A percentile compares a stretch with the other conserved stretches of the same genome.
These are phyloP conservation scores for Agrostemma githago DNA, from an alignment of 148 eudicot species.

Conservation along the genomic window DNA sequence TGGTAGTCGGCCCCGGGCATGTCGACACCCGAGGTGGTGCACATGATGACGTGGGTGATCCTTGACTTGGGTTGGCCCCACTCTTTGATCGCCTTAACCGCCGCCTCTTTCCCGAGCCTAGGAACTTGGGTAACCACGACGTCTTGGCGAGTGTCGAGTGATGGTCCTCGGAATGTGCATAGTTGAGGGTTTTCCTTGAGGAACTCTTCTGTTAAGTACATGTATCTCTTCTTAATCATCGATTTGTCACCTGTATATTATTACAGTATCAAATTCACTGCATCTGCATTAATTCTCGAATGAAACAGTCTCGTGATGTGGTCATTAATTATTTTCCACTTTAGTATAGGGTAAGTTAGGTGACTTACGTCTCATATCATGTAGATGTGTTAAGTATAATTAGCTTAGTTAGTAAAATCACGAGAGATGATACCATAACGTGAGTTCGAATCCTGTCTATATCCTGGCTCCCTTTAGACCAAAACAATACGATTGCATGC, in stretches of 20 bases:
- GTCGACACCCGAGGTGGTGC: slow-evolving; percentile 29
- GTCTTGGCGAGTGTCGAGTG: slow-evolving; percentile 19
- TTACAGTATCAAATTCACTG: no score
- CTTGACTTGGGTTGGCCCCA: slow-evolving; percentile 32
- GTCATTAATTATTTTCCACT: no score
- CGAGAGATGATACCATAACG: no score
- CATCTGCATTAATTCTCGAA: no score
- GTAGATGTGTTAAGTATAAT: no score
- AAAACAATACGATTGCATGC: no score
- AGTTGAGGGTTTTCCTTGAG: background rate
- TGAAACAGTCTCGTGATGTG: no score
- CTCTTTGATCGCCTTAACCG: slow-evolving; percentile 20
- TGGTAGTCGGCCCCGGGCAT: slow-evolving; percentile 35
- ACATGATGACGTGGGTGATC: slow-evolving; percentile 27
- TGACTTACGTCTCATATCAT: no score
- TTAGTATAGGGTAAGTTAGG: no score
- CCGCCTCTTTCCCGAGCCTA: slow-evolving; percentile 17
- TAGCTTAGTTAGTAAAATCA: no score
- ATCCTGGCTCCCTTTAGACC: no score
- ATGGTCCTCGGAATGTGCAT: slow-evolving; percentile 1
- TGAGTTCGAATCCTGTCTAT: no score
- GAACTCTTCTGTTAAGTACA: slow-evolving; percentile 1
- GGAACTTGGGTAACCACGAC: slow-evolving; percentile 19
- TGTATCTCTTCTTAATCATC: slow-evolving; percentile 10
- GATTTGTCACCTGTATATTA: slow-evolving; percentile 12